Percentiles rank a stretch among this genome's conserved stretches.
Evolutionary conservation across 257 asterid species (phyloP).

Genomic region (Plantago major): DNA sequence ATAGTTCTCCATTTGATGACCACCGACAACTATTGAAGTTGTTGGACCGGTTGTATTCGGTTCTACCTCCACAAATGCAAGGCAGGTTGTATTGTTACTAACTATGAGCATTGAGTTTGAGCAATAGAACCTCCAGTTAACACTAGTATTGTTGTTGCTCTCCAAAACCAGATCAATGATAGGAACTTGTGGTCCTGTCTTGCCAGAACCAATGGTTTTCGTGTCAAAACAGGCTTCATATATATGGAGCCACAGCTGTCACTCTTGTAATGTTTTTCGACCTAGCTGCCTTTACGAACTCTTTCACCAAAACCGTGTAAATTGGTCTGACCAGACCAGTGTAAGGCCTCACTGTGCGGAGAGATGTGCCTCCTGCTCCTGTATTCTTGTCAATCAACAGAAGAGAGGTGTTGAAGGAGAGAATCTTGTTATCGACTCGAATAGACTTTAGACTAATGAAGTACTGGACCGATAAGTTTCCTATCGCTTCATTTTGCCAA

Average conservation of each 20-base stretch:
- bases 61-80: constrained; percentile 42
- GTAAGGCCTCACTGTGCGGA: constrained; percentile 47
- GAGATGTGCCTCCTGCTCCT: constrained; percentile 43
- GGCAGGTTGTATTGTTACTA: constrained; percentile 28
- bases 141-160: constrained; percentile 5
- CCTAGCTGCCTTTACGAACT: constrained; percentile 35
- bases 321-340: constrained; percentile 36
- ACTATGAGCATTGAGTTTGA: constrained; percentile 38
- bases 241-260: constrained; percentile 40
- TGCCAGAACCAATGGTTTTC: constrained; percentile 17
- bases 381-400: constrained; percentile 31
- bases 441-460: constrained; percentile 35
- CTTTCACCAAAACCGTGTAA: constrained; percentile 25
- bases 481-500: constrained; percentile 22
- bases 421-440: constrained; percentile 27
- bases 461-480: constrained; percentile 34
- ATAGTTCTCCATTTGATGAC: constrained; percentile 48
- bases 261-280: constrained; percentile 29
- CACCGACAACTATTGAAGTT: constrained; percentile 41
- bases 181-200: constrained; percentile 40
- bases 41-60: constrained; percentile 25
- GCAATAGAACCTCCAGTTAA: constrained; percentile 44
- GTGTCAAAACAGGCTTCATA: constrained; percentile 45
- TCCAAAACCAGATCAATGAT: constrained; percentile 33
- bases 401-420: constrained; percentile 34